Evolutionary conservation across 768 basidiomycete species (phyloP), one percentile per base, ranked within the genome.

Genomic region (Rhodocollybia butyracea): DNA sequence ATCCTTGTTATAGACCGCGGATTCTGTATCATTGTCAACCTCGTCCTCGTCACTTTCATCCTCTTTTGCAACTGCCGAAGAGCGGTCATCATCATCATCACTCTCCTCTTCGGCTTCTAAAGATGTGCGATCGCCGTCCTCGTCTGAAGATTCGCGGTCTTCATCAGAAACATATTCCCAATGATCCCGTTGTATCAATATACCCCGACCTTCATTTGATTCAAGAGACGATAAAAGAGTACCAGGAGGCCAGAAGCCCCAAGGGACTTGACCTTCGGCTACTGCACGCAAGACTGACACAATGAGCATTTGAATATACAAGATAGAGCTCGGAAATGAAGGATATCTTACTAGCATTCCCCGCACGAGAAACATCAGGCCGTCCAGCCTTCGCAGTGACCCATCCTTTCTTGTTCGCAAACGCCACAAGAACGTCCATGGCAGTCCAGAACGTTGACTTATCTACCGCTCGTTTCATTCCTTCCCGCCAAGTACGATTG

Each of bases 371-470:
- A 22, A 89, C 73, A 70, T 98, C 95, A 2, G 94, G 88, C 58
- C 95, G 70, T 1, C 93, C 94, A 5, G 91, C 91, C 68, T 94
- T 90, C 10, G 95, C 94, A 30, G 95, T 98, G 39, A 94, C 69
- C 86, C 88, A 93, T 19, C 90, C 88, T 66, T 88, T 91, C 55
- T 78, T 74, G 47, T 80, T 67, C 1, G 95, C 93, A 67, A 88
- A 89, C 2, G 87, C 85, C 4, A 79, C 83, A 57, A 97, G 77
- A 46, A 98, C 78, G 61, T 92, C 89, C 74, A 89, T 91, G 3
- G 94, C 86, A 0, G 92, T 94, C 95, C 94, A 97, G 26, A 59
- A 48, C 3, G 59, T 48, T 11, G 59, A 40, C 26, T 62, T 66
- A n/a, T 64, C 59, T 53, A 62, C 63, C 21, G 56, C 57, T 30